These are phyloP conservation scores for Tetragonia tetragonoides DNA, from an alignment of 148 eudicot species.

Conservation along the genomic window DNA sequence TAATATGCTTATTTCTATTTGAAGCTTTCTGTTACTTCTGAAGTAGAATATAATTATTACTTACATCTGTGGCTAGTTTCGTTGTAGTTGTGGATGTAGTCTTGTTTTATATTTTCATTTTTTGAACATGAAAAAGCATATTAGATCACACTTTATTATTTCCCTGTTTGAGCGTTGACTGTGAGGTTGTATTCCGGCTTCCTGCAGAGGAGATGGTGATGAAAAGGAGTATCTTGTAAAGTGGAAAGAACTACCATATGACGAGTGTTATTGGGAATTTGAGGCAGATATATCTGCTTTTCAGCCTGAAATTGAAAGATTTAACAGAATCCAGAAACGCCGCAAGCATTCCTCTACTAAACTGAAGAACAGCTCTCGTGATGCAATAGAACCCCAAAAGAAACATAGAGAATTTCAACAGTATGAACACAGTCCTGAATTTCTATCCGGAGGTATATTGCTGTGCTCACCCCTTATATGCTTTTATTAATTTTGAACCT, in stretches of 20 bases:
- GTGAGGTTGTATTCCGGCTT: slow-evolving; percentile 13
- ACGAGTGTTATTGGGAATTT: slow-evolving; percentile 93
- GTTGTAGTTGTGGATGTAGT: background rate
- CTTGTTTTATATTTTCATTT: no score
- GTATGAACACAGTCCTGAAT: slow-evolving; percentile 77
- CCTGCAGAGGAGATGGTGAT: slow-evolving; percentile 63
- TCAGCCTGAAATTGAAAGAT: slow-evolving; percentile 70
- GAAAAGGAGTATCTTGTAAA: slow-evolving; percentile 92
- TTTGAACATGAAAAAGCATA: background rate
- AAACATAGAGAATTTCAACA: slow-evolving; percentile 85
- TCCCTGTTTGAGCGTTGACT: slow-evolving; percentile 13
- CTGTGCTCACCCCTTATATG: background rate
- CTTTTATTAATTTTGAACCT: background rate
- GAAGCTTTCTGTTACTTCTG: background rate
- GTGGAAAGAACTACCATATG: slow-evolving; percentile 85
- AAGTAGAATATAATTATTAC: background rate
- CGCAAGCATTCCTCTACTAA: slow-evolving; percentile 51
- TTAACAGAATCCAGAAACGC: slow-evolving; percentile 48
- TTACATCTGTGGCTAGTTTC: background rate
- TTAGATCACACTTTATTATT: background rate
- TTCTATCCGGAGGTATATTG: slow-evolving; percentile 64
- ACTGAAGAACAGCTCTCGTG: slow-evolving; percentile 45
- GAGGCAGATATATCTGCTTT: slow-evolving; percentile 84
- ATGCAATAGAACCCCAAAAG: slow-evolving; percentile 53
- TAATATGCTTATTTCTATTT: background rate